Evolutionary conservation across 2,329 filamentous ascomycete species (phyloP).

Genomic region (Ophiocordyceps camponoti-saundersi): DNA sequence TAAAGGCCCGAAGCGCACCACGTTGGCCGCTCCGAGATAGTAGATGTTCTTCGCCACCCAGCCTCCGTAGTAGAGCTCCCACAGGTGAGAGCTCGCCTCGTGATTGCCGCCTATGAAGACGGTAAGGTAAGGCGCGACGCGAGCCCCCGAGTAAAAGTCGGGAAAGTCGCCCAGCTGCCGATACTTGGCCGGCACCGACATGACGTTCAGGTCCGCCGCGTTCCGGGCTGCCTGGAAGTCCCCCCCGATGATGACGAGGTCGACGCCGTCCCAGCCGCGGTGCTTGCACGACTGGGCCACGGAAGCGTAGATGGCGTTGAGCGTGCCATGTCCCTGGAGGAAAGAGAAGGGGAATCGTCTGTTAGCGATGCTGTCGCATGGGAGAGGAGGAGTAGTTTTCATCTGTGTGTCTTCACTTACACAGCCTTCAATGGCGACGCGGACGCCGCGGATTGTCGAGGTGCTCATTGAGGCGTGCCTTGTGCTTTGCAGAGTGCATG

Average conservation of each 20-base stretch:
- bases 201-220: slow-evolving; percentile 68
- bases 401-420: slow-evolving; percentile 36
- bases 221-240: slow-evolving; percentile 93
- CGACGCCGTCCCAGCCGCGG: slow-evolving; percentile 65
- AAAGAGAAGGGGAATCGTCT: slow-evolving; percentile 3
- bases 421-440: slow-evolving; percentile 76
- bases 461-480: not conserved
- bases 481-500: not conserved
- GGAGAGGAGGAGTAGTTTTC: not conserved
- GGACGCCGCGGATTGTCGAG: slow-evolving; percentile 27
- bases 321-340: slow-evolving; percentile 61
- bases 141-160: slow-evolving; percentile 72
- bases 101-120: slow-evolving; percentile 92
- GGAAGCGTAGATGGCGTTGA: slow-evolving; percentile 80
- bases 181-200: slow-evolving; percentile 81
- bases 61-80: slow-evolving; percentile 88
- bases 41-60: slow-evolving; percentile 97
- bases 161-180: slow-evolving; percentile 82
- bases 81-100: slow-evolving; percentile 78
- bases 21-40: slow-evolving; percentile 85
- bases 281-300: slow-evolving; percentile 50
- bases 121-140: slow-evolving; percentile 70
- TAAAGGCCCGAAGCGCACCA: slow-evolving; percentile 66
- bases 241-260: slow-evolving; percentile 85
- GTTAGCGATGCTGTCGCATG: not conserved